A percentile compares a stretch with the other conserved stretches of the same genome.
These are phyloP conservation scores for Camptophora hylomeconis DNA, from an alignment of 2,329 filamentous ascomycete genomes.

Conservation along the genomic window DNA sequence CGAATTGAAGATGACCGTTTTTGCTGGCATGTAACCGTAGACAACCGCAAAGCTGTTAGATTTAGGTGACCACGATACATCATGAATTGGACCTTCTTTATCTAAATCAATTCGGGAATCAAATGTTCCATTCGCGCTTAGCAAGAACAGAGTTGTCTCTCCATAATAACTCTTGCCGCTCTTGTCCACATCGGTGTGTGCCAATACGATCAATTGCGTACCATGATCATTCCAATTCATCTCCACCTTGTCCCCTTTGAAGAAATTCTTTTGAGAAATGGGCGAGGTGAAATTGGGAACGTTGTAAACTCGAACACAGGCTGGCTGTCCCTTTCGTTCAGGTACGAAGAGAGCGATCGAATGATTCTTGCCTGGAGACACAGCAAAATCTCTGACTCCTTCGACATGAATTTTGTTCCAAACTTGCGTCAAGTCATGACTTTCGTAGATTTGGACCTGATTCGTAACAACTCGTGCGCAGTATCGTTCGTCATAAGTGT, in stretches of 20 bases:
- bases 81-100: conserved; percentile 95
- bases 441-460: conserved; percentile 94
- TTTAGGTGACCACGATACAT: conserved; percentile 96
- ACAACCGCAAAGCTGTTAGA: conserved; percentile 96
- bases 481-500: conserved; percentile 83
- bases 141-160: conserved; percentile 90
- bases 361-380: conserved; percentile 80
- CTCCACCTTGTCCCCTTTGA: conserved; percentile 98
- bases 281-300: conserved; percentile 73
- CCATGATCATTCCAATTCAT: conserved; percentile 94
- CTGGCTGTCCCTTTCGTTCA: conserved; percentile 92
- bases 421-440: conserved; percentile 67
- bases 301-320: conserved; percentile 85
- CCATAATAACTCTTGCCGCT: conserved; percentile 99
- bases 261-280: conserved; percentile 96
- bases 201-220: conserved; percentile 82
- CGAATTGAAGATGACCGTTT: conserved; percentile 94
- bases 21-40: conserved; percentile 98
- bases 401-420: conserved; percentile 95
- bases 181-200: conserved; percentile 95
- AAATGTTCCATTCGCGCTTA: conserved; percentile 82
- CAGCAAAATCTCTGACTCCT: conserved; percentile 75
- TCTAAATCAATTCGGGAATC: conserved; percentile 86
- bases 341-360: conserved; percentile 91
- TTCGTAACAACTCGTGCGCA: conserved; percentile 92